Evolutionary conservation across 345 rosid genomes (phyloP).

Genomic region (Eucalyptus caleyi): DNA sequence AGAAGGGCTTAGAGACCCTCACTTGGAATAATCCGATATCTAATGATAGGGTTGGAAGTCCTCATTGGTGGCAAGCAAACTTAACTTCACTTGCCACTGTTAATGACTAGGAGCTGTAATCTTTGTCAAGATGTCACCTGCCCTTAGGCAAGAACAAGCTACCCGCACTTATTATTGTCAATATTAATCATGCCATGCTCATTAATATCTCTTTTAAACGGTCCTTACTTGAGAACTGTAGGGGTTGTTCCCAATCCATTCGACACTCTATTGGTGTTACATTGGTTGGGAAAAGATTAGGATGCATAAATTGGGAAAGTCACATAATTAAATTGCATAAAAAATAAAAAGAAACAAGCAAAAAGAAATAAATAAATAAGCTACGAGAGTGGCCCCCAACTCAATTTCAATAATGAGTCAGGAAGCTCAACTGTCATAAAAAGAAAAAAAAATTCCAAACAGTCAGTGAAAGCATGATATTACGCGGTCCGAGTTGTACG

Average conservation of each 20-base stretch:
- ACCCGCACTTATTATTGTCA: fast-evolving
- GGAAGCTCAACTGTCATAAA: too few species aligned
- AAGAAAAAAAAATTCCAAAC: too few species aligned
- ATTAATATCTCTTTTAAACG: too few species aligned
- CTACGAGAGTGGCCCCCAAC: too few species aligned
- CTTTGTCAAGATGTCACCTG: fast-evolving
- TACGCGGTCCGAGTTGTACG: background rate
- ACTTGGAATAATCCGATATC: fast-evolving
- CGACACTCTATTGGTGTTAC: too few species aligned
- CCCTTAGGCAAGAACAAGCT: background rate
- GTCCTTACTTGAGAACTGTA: background rate
- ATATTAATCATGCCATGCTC: fast-evolving
- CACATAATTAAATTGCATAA: background rate
- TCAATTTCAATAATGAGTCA: too few species aligned
- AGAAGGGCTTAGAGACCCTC: background rate
- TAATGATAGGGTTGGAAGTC: fast-evolving
- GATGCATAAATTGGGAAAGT: too few species aligned
- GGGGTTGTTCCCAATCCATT: background rate
- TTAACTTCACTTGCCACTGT: fast-evolving
- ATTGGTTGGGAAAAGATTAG: too few species aligned
- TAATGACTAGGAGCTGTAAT: too few species aligned
- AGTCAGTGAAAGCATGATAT: background rate
- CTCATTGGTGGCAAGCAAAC: too few species aligned
- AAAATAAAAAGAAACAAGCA: too few species aligned
- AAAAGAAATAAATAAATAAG: too few species aligned